Evolutionary conservation across 495 filamentous ascomycete species (phyloP).

Genomic region (Penicillium cosmopolitanum): DNA sequence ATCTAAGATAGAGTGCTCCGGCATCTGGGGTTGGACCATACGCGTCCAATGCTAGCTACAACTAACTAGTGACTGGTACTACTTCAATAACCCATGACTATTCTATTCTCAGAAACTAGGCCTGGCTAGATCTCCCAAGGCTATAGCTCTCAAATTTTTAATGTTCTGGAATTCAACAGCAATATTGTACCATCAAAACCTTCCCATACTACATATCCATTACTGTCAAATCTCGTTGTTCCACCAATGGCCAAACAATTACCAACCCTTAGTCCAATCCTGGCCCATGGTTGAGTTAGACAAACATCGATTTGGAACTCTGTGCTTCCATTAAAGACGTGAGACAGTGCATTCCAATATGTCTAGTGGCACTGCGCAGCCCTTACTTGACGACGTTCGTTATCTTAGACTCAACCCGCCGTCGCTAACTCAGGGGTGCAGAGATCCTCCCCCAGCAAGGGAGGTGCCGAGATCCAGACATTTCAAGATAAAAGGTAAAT

Average conservation of each 20-base stretch:
- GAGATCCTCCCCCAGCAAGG: slow-evolving; percentile 4
- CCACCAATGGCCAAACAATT: slow-evolving; percentile 2
- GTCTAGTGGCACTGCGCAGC: background rate
- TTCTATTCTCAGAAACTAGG: too few relatives aligned
- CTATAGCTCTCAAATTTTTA: too few relatives aligned
- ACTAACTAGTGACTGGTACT: too few relatives aligned
- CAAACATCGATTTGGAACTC: background rate
- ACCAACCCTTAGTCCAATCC: background rate
- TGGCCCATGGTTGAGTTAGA: background rate
- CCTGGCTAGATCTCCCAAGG: too few relatives aligned
- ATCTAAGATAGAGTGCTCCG: too few relatives aligned
- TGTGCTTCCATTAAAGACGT: background rate
- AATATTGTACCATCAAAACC: background rate
- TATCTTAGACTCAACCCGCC: slow-evolving; percentile 5
- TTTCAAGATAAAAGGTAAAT: background rate
- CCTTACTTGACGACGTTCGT: slow-evolving; percentile 12
- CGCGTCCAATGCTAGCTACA: too few relatives aligned
- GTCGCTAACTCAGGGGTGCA: slow-evolving; percentile 9
- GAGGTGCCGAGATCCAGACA: background rate
- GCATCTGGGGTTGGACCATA: too few relatives aligned
- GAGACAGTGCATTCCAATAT: slow-evolving; percentile 6
- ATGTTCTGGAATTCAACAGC: too few relatives aligned
- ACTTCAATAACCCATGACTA: too few relatives aligned
- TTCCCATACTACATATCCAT: background rate
- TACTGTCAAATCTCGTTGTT: background rate